Percentiles rank a stretch among this genome's conserved stretches.
Conservation (phyloP, 2,329 filamentous ascomycete species). For the Cytospora piceicola region DNA sequence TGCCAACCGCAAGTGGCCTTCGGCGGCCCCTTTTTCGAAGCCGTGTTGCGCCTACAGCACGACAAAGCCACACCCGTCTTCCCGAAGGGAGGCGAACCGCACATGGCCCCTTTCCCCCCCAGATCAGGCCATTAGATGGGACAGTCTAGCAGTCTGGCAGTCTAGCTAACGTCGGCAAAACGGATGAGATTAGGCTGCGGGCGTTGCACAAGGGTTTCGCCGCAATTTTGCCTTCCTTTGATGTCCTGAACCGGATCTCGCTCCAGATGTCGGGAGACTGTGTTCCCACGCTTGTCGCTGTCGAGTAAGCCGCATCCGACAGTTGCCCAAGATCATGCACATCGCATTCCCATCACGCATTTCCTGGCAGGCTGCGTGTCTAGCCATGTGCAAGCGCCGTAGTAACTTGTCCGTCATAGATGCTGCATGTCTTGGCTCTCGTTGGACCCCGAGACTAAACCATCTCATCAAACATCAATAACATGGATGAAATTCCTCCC, state of each 20-base stretch:
- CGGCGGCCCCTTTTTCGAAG: background rate
- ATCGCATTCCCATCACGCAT: background rate
- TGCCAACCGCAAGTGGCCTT: background rate
- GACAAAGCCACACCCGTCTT: background rate
- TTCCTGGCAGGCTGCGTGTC: background rate
- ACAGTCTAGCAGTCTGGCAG: background rate
- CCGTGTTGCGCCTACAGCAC: background rate
- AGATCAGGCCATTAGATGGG: background rate
- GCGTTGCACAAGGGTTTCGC: background rate
- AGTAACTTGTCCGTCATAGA: conserved; percentile 4
- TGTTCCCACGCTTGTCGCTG: background rate
- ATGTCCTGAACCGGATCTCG: background rate
- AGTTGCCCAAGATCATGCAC: background rate
- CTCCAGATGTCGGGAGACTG: background rate
- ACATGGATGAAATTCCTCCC: background rate
- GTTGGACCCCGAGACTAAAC: conserved; percentile 13
- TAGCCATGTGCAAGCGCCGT: background rate
- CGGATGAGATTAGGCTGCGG: background rate
- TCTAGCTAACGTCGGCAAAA: background rate
- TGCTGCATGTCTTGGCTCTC: conserved; percentile 4
- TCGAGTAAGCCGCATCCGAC: background rate
- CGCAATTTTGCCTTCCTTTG: conserved; percentile 2
- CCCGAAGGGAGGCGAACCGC: conserved; percentile 1
- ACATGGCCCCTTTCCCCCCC: background rate
- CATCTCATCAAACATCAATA: background rate